Base-by-base conservation (phyloP, 352 stramenopile species). In the Phytophthora quininea region DNA sequence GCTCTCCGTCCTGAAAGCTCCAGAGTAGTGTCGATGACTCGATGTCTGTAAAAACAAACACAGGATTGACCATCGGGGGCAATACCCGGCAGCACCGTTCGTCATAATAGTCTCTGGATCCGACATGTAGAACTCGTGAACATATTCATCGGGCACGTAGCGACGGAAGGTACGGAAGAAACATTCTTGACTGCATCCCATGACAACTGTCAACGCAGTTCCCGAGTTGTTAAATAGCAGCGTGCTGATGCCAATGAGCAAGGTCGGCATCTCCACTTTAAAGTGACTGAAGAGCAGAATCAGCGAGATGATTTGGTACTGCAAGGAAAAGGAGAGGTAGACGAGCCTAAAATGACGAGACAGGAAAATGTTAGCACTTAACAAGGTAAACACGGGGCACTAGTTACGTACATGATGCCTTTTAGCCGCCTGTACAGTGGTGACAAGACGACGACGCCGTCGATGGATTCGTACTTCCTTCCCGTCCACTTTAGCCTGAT, bases 11-110 rank as follows among this genome's bases (percentile, higher is more conserved):
- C 14, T 76, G 53, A 19, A 82, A 43, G 0, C 59, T 43, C 82
- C 82, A 89, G 4, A 89, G 64, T 51, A 69, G 60, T 10, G 67
- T 89, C 24, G 82, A 90, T 14, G 77, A 74, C 58, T 90, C 80
- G 52, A 88, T 88, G 64, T 90, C 82, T 14, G 82, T 90, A 78
- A 83, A 86, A 29, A 90, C 78, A 45, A 90, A 89, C 35, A 90
- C 77, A 6, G 80, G 82, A 19, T 85, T 76, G 12, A 62, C 64
- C 24, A 64, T 60, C 19, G 19, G 15, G 78, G 57, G n/a, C 32
- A 65, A 58, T 70, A 67, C 8, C 60, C 55, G 29, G 54, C 43
- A 30, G 65, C 65, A 14, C 59, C 65, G n/a, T 73, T 69, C 19
- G 48, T 48, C 66, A 79, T 76, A 14, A 54, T 54, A 35, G 80